Base-by-base conservation (phyloP, 805 yeast genomes). In the Nakazawaea ernobii region DNA sequence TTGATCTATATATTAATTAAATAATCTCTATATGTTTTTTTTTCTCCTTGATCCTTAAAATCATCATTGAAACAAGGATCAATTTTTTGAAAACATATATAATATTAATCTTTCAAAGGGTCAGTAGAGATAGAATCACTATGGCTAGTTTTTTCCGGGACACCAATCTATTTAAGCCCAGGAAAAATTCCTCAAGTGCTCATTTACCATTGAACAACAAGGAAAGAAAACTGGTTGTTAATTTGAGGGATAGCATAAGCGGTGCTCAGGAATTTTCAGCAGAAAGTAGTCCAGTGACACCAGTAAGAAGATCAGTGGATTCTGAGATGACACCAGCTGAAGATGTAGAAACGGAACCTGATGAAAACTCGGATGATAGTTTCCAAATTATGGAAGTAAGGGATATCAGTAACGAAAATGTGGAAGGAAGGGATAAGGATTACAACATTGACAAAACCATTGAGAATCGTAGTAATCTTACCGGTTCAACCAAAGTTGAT, bases 131-230 rank as follows among this genome's bases (percentile, higher is more conserved):
- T n/a, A n/a, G 6, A 6, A 33, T 13, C 17, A 33, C 14, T 2
- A 33, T 55, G 58, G 48, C 56, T 7, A 45, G 36, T 1, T 54
- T 55, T 27, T 55, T 55, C 26, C 43, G 51, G 28, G 56, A 53
- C 29, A 43, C 58, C 9, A 39, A 46, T 28, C 40, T 49, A 29
- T 49, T 51, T 35, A 51, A 46, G 14, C 52, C 49, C 3, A 46
- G 43, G 14, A 43, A 43, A 17, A n/a, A 26, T 5, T n/a, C 28
- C 15, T 9, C 39, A 10, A 14, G 15, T 24, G 24, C 24, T 8
- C 32, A 43, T 27, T 35, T 35, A 35, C 13, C 27, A 6, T n/a
- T 32, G 32, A 43, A 26, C 8, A 35, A 24, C 30, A 24, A 32
- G 37, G 44, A 42, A n/a, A 30, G 33, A 20, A 20, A 20, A 20